These are phyloP conservation scores for Abortiporus biennis DNA, from an alignment of 1,284 basidiomycete genomes.

Conservation along the genomic window DNA sequence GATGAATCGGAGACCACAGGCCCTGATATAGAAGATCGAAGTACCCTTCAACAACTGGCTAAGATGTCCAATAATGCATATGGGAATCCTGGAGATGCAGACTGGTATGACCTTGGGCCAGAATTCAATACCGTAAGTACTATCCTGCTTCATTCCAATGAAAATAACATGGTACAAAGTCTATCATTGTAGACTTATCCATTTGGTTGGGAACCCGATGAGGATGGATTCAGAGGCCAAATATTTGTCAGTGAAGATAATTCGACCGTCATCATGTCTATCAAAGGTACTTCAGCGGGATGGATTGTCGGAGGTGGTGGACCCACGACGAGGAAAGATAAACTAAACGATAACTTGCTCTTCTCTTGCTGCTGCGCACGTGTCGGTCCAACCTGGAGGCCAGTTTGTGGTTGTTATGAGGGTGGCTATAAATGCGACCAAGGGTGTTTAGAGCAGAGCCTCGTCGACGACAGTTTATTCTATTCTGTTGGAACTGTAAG, in stretches of 20 bases:
- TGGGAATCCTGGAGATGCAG: slow-evolving; percentile 39
- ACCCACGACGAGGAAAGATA: slow-evolving; percentile 87
- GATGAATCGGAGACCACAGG: slow-evolving; percentile 49
- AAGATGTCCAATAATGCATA: slow-evolving; percentile 95
- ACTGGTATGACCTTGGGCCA: slow-evolving; percentile 74
- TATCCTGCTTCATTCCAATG: slow-evolving; percentile 1
- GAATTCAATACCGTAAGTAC: slow-evolving; percentile 58
- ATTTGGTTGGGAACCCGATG: slow-evolving; percentile 89
- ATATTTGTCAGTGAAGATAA: slow-evolving; percentile 86
- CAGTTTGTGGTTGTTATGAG: slow-evolving; percentile 89
- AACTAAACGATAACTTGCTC: slow-evolving; percentile 89
- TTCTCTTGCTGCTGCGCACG: slow-evolving; percentile 97
- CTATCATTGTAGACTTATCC: slow-evolving; percentile 55
- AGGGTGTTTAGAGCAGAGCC: slow-evolving; percentile 74
- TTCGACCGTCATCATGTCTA: slow-evolving; percentile 79
- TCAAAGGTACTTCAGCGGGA: slow-evolving; percentile 89
- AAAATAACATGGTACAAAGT: slow-evolving; percentile 4
- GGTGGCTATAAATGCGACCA: slow-evolving; percentile 81
- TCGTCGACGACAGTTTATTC: slow-evolving; percentile 84
- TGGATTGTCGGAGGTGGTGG: slow-evolving; percentile 75
- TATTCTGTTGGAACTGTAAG: slow-evolving; percentile 79
- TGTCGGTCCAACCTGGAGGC: slow-evolving; percentile 90
- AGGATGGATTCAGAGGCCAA: slow-evolving; percentile 88
- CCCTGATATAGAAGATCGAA: slow-evolving; percentile 73
- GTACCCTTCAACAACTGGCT: slow-evolving; percentile 77